Percentiles rank a stretch among this genome's conserved stretches.
phyloP scores from a whole-genome alignment of 192 early-diverging fungal genomes.

The Coemansia biformis region DNA sequence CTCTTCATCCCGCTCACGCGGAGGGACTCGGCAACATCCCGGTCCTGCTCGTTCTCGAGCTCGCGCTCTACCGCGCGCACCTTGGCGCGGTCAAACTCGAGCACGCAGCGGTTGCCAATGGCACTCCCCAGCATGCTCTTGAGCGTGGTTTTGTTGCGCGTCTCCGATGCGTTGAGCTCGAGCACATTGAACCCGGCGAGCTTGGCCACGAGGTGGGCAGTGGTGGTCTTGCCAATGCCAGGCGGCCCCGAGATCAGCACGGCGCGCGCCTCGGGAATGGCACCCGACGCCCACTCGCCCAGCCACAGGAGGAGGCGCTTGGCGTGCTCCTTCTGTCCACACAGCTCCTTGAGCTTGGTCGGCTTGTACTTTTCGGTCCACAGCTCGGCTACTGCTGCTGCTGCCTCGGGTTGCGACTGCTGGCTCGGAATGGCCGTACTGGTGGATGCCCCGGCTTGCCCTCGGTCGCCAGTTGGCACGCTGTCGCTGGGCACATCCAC shows the following conservation, averaged over 20 bases:
- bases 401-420: background rate
- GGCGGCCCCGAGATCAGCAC: conserved; percentile 91
- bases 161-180: conserved; percentile 98
- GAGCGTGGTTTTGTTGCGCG: conserved; percentile 82
- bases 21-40: conserved; percentile 14
- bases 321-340: conserved; percentile 77
- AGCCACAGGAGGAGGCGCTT: conserved; percentile 73
- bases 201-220: conserved; percentile 83
- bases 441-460: background rate
- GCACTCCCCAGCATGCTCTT: conserved; percentile 54
- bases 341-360: conserved; percentile 66
- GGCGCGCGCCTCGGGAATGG: conserved; percentile 45
- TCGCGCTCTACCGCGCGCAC: conserved; percentile 19
- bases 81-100: conserved; percentile 50
- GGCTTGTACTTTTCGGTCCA: conserved; percentile 98
- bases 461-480: background rate
- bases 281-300: conserved; percentile 57
- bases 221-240: conserved; percentile 97
- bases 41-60: conserved; percentile 22
- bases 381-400: conserved; percentile 33
- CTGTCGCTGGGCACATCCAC: too few relatives aligned
- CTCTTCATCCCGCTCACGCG: conserved; percentile 24
- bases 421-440: background rate
- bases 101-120: conserved; percentile 58
- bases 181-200: conserved; percentile 74